Conservation (phyloP, 2,329 filamentous ascomycete genomes). For the Fusarium sp. region DNA sequence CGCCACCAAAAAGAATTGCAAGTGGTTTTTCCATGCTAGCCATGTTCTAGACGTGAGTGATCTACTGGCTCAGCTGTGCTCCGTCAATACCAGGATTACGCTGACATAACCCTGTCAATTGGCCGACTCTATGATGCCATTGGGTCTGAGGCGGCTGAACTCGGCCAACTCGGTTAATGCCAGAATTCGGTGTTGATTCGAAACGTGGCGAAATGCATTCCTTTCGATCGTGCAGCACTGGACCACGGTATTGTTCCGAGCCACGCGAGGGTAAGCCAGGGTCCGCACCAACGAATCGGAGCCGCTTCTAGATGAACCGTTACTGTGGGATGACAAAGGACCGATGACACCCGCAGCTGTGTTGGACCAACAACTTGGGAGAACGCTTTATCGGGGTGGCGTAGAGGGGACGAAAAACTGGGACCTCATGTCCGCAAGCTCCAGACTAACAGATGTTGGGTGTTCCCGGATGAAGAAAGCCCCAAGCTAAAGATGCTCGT, state of each 20-base stretch:
- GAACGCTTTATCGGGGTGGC: not conserved
- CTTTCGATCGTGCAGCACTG: conserved; percentile 11
- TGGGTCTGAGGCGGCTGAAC: not conserved
- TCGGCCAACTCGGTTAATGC: not conserved
- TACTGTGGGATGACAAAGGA: not conserved
- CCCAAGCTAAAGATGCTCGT: not conserved
- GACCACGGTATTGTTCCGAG: not conserved
- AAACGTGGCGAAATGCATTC: conserved; percentile 15
- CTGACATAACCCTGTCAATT: not conserved
- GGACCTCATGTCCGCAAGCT: conserved; percentile 1
- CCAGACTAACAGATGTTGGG: conserved; percentile 4
- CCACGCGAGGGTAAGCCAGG: not conserved
- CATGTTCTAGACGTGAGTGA: conserved; percentile 6
- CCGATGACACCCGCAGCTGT: conserved; percentile 11
- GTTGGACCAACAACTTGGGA: not conserved
- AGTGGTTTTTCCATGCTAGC: not conserved
- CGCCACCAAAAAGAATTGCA: conserved; percentile 14
- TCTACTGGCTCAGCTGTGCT: not conserved
- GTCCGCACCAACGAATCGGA: not conserved
- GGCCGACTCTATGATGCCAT: not conserved
- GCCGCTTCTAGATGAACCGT: not conserved
- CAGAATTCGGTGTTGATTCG: not conserved
- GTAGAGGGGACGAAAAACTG: conserved; percentile 1
- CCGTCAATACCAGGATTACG: not conserved
- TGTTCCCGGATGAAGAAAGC: not conserved